Evolutionary conservation across 441 rosid species (phyloP).

Genomic region (Viola pubescens): DNA sequence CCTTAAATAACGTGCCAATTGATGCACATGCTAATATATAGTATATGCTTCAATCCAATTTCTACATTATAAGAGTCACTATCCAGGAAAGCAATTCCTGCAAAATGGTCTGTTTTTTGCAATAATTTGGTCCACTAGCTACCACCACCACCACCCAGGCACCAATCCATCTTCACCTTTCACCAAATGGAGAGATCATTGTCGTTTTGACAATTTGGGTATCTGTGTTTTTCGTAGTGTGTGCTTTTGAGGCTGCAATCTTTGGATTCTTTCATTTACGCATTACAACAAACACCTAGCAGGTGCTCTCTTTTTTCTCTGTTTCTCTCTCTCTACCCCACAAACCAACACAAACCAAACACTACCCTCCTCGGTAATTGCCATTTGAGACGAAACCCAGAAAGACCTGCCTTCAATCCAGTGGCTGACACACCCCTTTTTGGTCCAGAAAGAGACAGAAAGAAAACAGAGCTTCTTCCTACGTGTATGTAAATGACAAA

Average conservation of each 20-base stretch:
- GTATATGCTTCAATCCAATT: neutral
- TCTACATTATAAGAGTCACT: neutral
- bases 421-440: neutral
- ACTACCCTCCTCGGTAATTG: neutral
- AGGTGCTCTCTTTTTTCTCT: neutral
- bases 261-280: too few relatives aligned
- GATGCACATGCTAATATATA: neutral
- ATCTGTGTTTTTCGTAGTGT: slow-evolving; percentile 22
- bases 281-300: too few relatives aligned
- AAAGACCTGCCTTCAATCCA: neutral
- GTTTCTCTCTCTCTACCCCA: neutral
- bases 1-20: slow-evolving; percentile 9
- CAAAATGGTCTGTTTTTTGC: neutral
- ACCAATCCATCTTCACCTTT: neutral
- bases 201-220: slow-evolving; percentile 14
- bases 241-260: slow-evolving; percentile 13
- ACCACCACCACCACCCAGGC: neutral
- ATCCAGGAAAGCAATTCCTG: too few relatives aligned
- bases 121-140: neutral
- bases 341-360: neutral
- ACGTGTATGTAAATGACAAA: neutral
- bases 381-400: neutral
- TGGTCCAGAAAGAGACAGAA: neutral
- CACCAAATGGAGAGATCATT: neutral
- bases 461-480: too few relatives aligned